A percentile compares a stretch with the other conserved stretches of the same genome.
Evolutionary conservation across 2,329 filamentous ascomycete species (phyloP).

Genomic region (Trichoderma atroviride): DNA sequence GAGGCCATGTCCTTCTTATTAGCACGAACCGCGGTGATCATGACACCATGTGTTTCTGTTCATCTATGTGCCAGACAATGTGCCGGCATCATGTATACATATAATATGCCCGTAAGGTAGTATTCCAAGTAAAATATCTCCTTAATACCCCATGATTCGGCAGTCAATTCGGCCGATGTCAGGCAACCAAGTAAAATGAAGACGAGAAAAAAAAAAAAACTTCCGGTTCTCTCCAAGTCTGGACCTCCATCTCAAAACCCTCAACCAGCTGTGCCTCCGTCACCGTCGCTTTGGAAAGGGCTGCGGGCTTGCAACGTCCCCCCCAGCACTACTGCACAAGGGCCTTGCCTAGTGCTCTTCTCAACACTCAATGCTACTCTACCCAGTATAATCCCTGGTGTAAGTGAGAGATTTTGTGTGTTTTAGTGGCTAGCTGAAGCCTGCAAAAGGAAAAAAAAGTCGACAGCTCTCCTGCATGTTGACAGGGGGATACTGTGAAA

Average conservation of each 20-base stretch:
- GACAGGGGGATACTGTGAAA: too few relatives aligned
- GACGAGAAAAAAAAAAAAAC: neutral
- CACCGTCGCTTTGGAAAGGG: slow-evolving; percentile 10
- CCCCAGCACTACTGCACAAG: slow-evolving; percentile 5
- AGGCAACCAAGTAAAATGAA: neutral
- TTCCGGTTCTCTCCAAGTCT: neutral
- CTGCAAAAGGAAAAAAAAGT: neutral
- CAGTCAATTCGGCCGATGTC: neutral
- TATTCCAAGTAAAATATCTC: slow-evolving; percentile 1
- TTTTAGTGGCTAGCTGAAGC: neutral
- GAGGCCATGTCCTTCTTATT: slow-evolving; percentile 7
- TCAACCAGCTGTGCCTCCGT: neutral
- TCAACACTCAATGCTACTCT: neutral
- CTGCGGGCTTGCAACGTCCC: neutral
- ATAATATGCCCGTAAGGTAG: neutral
- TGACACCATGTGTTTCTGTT: neutral
- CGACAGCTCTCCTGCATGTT: slow-evolving; percentile 14
- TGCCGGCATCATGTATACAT: neutral
- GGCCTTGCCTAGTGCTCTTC: neutral
- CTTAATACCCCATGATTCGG: slow-evolving; percentile 4
- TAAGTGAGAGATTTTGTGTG: neutral
- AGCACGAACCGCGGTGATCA: neutral
- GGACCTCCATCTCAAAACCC: slow-evolving; percentile 1
- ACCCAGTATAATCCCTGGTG: neutral
- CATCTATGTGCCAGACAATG: neutral